Conservation (phyloP, 495 filamentous ascomycete genomes). For the Penicillium soppii region DNA sequence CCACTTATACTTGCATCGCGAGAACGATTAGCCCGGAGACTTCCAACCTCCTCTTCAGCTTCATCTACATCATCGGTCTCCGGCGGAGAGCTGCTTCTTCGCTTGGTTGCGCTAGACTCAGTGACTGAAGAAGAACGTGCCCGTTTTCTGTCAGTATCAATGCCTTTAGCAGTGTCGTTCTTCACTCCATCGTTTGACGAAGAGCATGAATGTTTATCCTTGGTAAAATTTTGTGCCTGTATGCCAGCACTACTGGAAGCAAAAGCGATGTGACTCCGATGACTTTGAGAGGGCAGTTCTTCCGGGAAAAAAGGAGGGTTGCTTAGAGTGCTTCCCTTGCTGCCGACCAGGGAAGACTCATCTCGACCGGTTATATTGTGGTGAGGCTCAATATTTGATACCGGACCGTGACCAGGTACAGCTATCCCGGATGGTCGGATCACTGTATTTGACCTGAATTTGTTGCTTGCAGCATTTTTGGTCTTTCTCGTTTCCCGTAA, state of each 20-base stretch:
- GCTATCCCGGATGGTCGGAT: constrained; percentile 41
- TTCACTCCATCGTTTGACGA: constrained; percentile 12
- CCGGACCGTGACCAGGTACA: constrained; percentile 39
- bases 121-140: constrained; percentile 24
- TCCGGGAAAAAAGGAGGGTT: constrained; percentile 16
- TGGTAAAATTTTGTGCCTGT: constrained; percentile 2
- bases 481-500: constrained; percentile 44
- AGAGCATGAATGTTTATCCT: constrained; percentile 10
- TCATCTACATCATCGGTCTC: constrained; percentile 17
- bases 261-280: constrained; percentile 7
- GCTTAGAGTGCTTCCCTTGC: constrained; percentile 22
- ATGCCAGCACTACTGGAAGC: constrained; percentile 12
- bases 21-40: constrained; percentile 27
- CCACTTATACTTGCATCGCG: constrained; percentile 43
- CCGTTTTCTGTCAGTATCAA: constrained; percentile 20
- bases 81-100: constrained; percentile 18
- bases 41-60: constrained; percentile 17
- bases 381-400: constrained; percentile 32
- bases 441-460: constrained; percentile 34
- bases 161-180: constrained; percentile 3
- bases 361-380: constrained; percentile 22
- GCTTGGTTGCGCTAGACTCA: constrained; percentile 15
- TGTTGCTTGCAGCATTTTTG: constrained; percentile 27
- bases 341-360: constrained; percentile 27
- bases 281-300: constrained; percentile 10